These are phyloP conservation scores for Suhomyces anneliseae DNA, from an alignment of 1,139 yeast species.

Conservation along the genomic window DNA sequence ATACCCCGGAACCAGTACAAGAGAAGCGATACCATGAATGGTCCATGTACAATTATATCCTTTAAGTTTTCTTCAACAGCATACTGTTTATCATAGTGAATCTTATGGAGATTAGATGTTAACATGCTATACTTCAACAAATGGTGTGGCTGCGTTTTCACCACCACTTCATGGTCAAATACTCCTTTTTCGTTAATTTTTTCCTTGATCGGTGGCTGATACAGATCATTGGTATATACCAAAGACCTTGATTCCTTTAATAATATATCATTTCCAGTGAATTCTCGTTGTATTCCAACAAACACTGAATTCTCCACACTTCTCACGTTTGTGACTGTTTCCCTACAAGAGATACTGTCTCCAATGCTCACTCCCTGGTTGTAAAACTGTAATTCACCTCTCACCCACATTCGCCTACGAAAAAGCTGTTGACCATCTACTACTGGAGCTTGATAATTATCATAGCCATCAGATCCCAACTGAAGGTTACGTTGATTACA, in stretches of 20 bases:
- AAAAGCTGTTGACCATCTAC: slow-evolving; percentile 29
- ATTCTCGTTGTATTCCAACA: slow-evolving; percentile 46
- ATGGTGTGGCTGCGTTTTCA: slow-evolving; percentile 5
- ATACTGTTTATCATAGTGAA: slow-evolving; percentile 68
- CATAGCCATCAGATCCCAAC: slow-evolving; percentile 77
- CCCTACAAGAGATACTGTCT: slow-evolving; percentile 36
- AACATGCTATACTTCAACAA: slow-evolving; percentile 68
- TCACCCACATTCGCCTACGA: slow-evolving; percentile 77
- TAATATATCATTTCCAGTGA: slow-evolving; percentile 13
- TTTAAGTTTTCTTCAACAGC: slow-evolving; percentile 61
- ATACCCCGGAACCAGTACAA: slow-evolving; percentile 47
- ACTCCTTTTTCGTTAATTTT: not conserved
- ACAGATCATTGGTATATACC: slow-evolving; percentile 36
- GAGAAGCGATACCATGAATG: slow-evolving; percentile 62
- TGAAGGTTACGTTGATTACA: slow-evolving; percentile 50
- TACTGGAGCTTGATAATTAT: slow-evolving; percentile 72
- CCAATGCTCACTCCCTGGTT: not conserved
- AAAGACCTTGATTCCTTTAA: slow-evolving; percentile 32
- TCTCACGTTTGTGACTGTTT: slow-evolving; percentile 39
- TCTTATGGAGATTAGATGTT: slow-evolving; percentile 78
- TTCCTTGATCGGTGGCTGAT: slow-evolving; percentile 1
- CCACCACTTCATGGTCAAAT: not conserved
- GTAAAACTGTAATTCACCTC: slow-evolving; percentile 57
- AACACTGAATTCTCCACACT: slow-evolving; percentile 36
- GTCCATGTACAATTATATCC: slow-evolving; percentile 74